Evolutionary conservation across 2,329 filamentous ascomycete genomes (phyloP), one percentile per base, ranked within the genome.

Genomic region (Pseudohalonectria lignicola): DNA sequence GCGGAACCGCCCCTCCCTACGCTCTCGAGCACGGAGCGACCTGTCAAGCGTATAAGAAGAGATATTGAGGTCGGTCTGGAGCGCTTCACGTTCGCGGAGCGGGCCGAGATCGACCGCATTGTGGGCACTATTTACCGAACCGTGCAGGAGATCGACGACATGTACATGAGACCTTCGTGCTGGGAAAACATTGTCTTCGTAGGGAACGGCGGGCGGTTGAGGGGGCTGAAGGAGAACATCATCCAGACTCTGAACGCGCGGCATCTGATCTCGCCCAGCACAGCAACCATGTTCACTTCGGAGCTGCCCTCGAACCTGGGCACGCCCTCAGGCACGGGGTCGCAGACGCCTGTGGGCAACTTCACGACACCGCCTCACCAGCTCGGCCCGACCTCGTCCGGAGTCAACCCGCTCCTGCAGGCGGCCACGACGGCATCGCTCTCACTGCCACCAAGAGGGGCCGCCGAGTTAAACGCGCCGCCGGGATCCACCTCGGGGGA

Each of bases 161-260:
- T 86, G 47, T 81, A 83, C 50, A 88, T 87, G 67, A 79, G 92
- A 32, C 80, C 84, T 26, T 73, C 83, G 26, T 81, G 93, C 45
- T 98, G 92, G 92, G 90, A 96, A 50, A 85, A 82, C 43, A 62
- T 98, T 37, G 81, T 94, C 47, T 82, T 98, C 39, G 83, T 94
- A 37, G 92, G 92, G 48, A 94, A 94, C 52, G 92, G 92, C 41
- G 79, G 67, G 28, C 71, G 71, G 34, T 67, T 76, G 34, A 66
- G 67, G 64, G 87, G 92, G 5, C 90, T 98, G 57, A 88, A 84
- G 47, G 87, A 95, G 50, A 86, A 90, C 47, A 78, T 98, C 34
- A 58, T 96, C 28, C 74, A 82, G 49, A 87, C 79, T 0, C 74
- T 98, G 26, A 75, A 75, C 28, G 74, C 80, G 35, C 87, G 88